Conservation (phyloP, 495 filamentous ascomycete species). For the Penicillium taxi region DNA sequence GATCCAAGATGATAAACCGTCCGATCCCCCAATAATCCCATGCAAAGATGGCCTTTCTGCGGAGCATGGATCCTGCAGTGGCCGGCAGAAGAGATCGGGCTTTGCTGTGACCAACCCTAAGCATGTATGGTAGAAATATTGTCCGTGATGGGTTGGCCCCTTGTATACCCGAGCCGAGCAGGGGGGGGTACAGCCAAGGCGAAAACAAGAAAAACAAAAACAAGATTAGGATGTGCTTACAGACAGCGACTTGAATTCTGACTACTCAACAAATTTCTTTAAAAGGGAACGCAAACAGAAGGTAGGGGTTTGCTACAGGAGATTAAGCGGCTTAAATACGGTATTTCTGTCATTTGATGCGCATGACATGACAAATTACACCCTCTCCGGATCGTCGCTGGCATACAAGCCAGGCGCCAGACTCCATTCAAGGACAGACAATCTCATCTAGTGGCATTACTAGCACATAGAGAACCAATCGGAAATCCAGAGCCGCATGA, state of each 20-base stretch:
- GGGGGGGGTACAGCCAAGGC: too few species aligned
- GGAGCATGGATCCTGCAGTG: constrained; percentile 13
- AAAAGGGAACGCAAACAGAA: too few species aligned
- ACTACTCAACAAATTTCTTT: too few species aligned
- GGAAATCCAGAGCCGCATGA: constrained; percentile 5
- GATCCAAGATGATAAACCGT: background rate
- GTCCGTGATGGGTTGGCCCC: too few species aligned
- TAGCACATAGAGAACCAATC: constrained; percentile 10
- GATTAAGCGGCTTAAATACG: background rate
- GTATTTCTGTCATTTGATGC: background rate
- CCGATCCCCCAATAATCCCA: constrained; percentile 7
- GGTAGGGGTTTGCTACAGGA: background rate
- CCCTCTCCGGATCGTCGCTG: constrained; percentile 17
- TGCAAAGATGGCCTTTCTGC: constrained; percentile 7
- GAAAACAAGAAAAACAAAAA: too few species aligned
- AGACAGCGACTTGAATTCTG: too few species aligned
- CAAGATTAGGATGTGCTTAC: too few species aligned
- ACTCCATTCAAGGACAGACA: constrained; percentile 9
- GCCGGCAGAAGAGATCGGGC: constrained; percentile 2
- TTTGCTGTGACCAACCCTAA: too few species aligned
- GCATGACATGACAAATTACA: constrained; percentile 5
- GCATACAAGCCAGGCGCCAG: constrained; percentile 8
- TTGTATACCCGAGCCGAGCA: too few species aligned
- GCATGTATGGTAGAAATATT: too few species aligned
- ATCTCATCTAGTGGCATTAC: constrained; percentile 11